Evolutionary conservation across 1,284 basidiomycete species (phyloP), one percentile per base, ranked within the genome.

Genomic region (Cutaneotrichosporon mucoides): DNA sequence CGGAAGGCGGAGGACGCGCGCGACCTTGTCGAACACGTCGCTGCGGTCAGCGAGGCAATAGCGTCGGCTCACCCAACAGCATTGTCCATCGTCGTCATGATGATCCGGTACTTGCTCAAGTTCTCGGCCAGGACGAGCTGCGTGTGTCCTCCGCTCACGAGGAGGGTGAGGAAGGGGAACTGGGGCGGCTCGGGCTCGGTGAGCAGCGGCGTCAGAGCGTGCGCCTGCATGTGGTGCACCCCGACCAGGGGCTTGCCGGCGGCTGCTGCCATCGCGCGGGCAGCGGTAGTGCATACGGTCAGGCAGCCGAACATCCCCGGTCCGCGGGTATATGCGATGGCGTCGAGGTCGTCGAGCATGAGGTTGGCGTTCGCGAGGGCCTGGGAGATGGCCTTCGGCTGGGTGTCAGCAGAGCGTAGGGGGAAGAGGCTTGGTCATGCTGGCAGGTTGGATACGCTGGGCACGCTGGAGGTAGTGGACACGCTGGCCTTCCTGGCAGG

Each of bases 191-290:
- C 69, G 1, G 63, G 41, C 38, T 80, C 72, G 0, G 92, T 93
- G 9, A 96, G 82, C 34, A 91, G 77, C 0, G 89, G 83, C 0
- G 92, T 96, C 1, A 96, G 81, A 0, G 94, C 90, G 70, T 97
- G 93, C 0, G 90, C 94, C 90, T 95, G 92, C 93, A 96, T 96
- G 71, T 96, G 93, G 76, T 96, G 90, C 3, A 95, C 88, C 5
- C 91, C 92, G 7, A 96, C 84, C 1, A 95, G 65, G 0, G 92
- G 92, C 69, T 91, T 89, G 45, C 82, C 80, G 6, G 85, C 79
- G 0, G 85, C 87, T 0, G 89, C 87, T 0, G 91, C 90, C 1
- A 97, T 79, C 0, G 86, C 84, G 71, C 89, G 90, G 6, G 91
- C 91, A 1, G 90, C 85, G 61, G 87, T 88, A 4, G 86, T 84